phyloP scores from a whole-genome alignment of 768 basidiomycete species.

The Lactarius pseudohatsudake region DNA sequence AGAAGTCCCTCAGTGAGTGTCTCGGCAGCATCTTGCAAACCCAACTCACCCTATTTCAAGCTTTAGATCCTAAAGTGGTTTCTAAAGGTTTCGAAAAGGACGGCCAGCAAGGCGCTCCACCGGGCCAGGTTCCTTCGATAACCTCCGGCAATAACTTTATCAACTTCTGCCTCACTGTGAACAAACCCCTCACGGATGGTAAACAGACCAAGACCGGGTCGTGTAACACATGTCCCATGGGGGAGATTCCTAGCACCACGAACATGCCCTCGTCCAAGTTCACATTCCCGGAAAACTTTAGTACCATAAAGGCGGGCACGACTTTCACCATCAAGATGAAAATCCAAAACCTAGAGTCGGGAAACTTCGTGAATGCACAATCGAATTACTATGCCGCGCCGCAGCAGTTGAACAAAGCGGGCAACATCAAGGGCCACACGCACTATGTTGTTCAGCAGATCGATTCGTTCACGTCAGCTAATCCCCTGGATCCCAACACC shows the following conservation, averaged over 20 bases:
- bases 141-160: constrained; percentile 67
- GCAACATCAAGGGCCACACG: constrained; percentile 51
- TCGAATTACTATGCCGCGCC: constrained; percentile 51
- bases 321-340: constrained; percentile 46
- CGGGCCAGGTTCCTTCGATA: constrained; percentile 50
- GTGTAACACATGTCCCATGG: constrained; percentile 41
- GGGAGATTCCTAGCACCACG: constrained; percentile 44
- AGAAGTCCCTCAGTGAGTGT: constrained; percentile 30
- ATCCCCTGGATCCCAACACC: constrained; percentile 46
- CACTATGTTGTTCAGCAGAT: constrained; percentile 57
- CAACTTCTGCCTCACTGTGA: constrained; percentile 49
- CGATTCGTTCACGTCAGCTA: constrained; percentile 43
- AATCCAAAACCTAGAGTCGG: constrained; percentile 42
- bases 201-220: constrained; percentile 40
- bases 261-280: constrained; percentile 54
- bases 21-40: constrained; percentile 24
- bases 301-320: constrained; percentile 41
- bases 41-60: constrained; percentile 15
- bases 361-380: constrained; percentile 52
- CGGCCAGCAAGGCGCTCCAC: constrained; percentile 42
- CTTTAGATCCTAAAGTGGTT: constrained; percentile 48
- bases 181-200: constrained; percentile 48
- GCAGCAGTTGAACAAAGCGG: constrained; percentile 45
- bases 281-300: constrained; percentile 41
- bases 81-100: constrained; percentile 47